Base-by-base conservation (phyloP, 768 basidiomycete species). In the Hygrophorus russula region DNA sequence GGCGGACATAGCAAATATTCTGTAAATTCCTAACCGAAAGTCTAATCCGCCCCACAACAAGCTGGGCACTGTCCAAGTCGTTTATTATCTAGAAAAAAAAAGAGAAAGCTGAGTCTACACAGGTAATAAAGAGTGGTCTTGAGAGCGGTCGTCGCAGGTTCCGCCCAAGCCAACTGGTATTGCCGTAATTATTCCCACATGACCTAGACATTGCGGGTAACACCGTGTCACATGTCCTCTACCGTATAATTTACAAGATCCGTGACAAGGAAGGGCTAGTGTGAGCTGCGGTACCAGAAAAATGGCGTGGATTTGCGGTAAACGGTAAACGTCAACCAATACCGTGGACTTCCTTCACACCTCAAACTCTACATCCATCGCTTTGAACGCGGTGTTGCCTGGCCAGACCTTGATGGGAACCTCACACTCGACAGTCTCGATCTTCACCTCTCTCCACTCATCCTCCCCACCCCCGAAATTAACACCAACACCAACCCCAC, bases 391-490 rank as follows among this genome's bases (percentile, higher is more conserved):
- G 3, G 88, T 93, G 62, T 89, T 91, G 35, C 88, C 88, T 9
- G 91, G 81, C 74, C 83, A 92, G 1, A 96, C 83, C 51, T 61
- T 76, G 45, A 98, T 76, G 14, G 89, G 88, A 34, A 98, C 85
- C 59, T 92, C 87, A 54, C 92, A 96, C 59, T 96, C 94, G 13
- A 98, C 90, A 46, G 81, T 86, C 71, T 97, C 92, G 18, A 82
- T 70, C 54, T 59, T 67, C 9, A 85, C 72, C 46, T 80, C 78
- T 42, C 54, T 54, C 87, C 84, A 90, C 1, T 68, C 79, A 4
- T 67, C 69, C 46, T 78, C 76, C n/a, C 61, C 63, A 0, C 72
- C 76, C 4, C 65, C 70, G 59, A 64, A 71, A 41, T 69, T 70
- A 19, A 74, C 69, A 3, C 71, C 68, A 37, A 62, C 58, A n/a